Evolutionary conservation across 2,329 filamentous ascomycete genomes (phyloP).

Genomic region (Aspergillus brasiliensis): DNA sequence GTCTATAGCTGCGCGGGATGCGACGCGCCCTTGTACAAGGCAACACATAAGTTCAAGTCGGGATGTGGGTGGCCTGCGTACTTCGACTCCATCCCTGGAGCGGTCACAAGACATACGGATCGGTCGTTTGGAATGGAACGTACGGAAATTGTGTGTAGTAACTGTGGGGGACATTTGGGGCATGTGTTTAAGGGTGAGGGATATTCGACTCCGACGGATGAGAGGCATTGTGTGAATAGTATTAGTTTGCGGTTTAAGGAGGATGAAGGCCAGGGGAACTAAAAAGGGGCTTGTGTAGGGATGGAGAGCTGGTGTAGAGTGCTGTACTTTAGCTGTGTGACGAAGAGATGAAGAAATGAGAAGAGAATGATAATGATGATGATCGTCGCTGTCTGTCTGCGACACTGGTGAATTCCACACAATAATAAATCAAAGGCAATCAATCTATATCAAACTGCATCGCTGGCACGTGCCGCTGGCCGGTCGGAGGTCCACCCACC

Average conservation of each 20-base stretch:
- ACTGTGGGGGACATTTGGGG: constrained; percentile 89
- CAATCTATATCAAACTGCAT: constrained; percentile 18
- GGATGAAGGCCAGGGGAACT: constrained; percentile 56
- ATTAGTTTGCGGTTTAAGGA: constrained; percentile 81
- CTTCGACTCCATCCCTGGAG: constrained; percentile 91
- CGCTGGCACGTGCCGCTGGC: constrained; percentile 23
- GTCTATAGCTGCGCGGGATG: constrained; percentile 89
- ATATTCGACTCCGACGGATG: constrained; percentile 82
- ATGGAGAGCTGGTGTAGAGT: not conserved
- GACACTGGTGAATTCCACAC: too few relatives aligned
- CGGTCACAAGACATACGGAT: constrained; percentile 81
- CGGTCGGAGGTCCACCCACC: constrained; percentile 18
- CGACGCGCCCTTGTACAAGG: constrained; percentile 84
- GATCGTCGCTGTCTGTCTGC: not conserved
- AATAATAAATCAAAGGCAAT: too few relatives aligned
- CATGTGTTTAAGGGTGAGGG: constrained; percentile 93
- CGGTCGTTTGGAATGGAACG: constrained; percentile 75
- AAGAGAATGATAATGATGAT: not conserved
- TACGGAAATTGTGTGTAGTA: constrained; percentile 91
- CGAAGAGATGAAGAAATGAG: not conserved
- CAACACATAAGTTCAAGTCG: constrained; percentile 91
- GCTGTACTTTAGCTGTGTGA: constrained; percentile 10
- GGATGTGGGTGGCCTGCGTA: constrained; percentile 98
- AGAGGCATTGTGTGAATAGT: constrained; percentile 96
- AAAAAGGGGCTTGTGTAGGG: constrained; percentile 13